Base-by-base conservation (phyloP, 495 filamentous ascomycete species). In the Tuber melanosporum region DNA sequence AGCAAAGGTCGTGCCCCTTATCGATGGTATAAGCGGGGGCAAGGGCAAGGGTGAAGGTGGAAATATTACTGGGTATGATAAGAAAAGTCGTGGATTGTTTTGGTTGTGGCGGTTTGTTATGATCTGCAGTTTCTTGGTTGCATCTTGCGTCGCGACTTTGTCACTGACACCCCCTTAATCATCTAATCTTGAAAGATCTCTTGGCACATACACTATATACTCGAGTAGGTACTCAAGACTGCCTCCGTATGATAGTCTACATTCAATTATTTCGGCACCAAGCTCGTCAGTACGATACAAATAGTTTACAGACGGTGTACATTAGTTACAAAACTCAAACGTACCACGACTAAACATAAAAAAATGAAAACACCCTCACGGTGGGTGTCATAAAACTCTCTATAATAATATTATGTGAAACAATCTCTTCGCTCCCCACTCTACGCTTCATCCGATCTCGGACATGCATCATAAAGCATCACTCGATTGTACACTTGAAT, bases 21-120 rank as follows among this genome's bases (percentile, higher is more conserved):
- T 62, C 32, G 12, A 12, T 19, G 17, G 32, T 66, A 26, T 66
- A 14, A 5, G 57, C 57, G 57, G 57, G 57, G 57, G 10, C 32
- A 19, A 57, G n/a, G 52, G 26, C 26, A 32, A 32, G 32, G 17
- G 57, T 36, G 15, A 17, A 66, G 36, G 26, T 66, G 26, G 26
- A 36, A 36, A 66, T 32, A 66, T 36, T 66, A 26, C 26, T 15
- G 52, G 52, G n/a, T 26, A 66, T 36, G 12, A 66, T 32, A 32
- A 32, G 36, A 9, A 17, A 66, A 66, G 57, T 66, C 57, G 57
- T 26, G 57, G 36, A 66, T 66, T 66, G 57, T 66, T 66, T 66
- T 66, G 57, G 26, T 66, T 66, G 57, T 66, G 57, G 57, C 57
- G 57, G 12, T 66, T 66, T 66, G 57, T 66, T 66, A 66, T 66